A percentile compares a stretch with the other conserved stretches of the same genome.
phyloP scores from a whole-genome alignment of 257 asterid species.

The Rauvolfia tetraphylla region DNA sequence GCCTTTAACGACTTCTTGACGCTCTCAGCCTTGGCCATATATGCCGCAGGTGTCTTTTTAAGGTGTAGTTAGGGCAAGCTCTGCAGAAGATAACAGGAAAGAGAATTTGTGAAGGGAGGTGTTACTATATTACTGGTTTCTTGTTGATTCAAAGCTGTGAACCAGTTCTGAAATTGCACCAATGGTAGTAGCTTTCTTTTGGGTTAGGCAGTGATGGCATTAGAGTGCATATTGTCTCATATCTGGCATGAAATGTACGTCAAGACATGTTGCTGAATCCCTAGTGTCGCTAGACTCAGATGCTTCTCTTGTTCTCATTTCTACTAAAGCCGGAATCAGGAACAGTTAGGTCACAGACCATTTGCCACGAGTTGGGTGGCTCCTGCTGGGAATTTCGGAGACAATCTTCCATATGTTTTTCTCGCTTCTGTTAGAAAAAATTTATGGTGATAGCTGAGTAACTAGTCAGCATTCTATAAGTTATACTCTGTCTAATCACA shows the following conservation, averaged over 20 bases:
- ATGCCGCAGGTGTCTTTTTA: not conserved
- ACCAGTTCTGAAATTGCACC: not conserved
- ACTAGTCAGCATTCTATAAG: too few species aligned
- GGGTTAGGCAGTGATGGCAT: not conserved
- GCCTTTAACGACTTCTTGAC: too few species aligned
- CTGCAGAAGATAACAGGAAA: not conserved
- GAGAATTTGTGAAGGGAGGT: not conserved
- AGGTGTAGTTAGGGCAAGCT: too few species aligned
- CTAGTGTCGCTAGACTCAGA: not conserved
- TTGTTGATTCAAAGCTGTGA: not conserved
- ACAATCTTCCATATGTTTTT: too few species aligned
- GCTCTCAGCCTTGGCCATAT: not conserved
- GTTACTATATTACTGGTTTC: too few species aligned
- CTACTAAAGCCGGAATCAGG: not conserved
- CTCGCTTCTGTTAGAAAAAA: too few species aligned
- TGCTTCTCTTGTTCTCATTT: not conserved
- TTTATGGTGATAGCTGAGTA: too few species aligned
- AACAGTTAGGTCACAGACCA: too few species aligned
- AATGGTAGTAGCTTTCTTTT: not conserved
- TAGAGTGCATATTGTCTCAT: too few species aligned
- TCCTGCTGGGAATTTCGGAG: not conserved
- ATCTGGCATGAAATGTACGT: not conserved
- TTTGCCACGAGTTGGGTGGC: not conserved
- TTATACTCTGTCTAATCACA: too few species aligned
- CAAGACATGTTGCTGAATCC: not conserved